Percentiles rank a stretch among this genome's conserved stretches.
These are phyloP conservation scores for Wickerhamomyces strasburgensis DNA, from an alignment of 805 yeast species.

Conservation along the genomic window DNA sequence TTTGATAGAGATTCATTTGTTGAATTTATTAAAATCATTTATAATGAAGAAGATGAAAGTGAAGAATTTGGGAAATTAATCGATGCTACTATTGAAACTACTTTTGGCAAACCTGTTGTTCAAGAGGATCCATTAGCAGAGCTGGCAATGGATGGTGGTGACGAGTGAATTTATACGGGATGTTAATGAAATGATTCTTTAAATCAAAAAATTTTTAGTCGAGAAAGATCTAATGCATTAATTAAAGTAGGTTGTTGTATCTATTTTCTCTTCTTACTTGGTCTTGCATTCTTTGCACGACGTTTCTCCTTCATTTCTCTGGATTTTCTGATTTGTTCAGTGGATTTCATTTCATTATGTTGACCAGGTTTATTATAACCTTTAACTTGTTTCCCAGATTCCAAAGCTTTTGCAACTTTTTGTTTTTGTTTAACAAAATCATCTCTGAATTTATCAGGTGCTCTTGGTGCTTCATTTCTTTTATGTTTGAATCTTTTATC, in stretches of 20 bases:
- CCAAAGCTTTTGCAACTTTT: constrained; percentile 76
- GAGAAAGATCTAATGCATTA: too few relatives aligned
- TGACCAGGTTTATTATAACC: constrained; percentile 40
- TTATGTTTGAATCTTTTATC: constrained; percentile 67
- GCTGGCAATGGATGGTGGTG: too few relatives aligned
- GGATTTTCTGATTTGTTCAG: constrained; percentile 74
- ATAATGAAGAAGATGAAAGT: constrained; percentile 18
- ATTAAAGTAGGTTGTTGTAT: too few relatives aligned
- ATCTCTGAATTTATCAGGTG: constrained; percentile 89
- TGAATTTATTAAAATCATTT: constrained; percentile 20
- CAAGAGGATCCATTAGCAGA: too few relatives aligned
- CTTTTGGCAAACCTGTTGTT: constrained; percentile 8
- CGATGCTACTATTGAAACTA: constrained; percentile 14
- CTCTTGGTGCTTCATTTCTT: constrained; percentile 70
- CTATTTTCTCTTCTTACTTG: constrained; percentile 40
- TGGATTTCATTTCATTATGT: constrained; percentile 53
- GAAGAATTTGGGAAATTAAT: constrained; percentile 14
- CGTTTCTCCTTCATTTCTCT: constrained; percentile 68
- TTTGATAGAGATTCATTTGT: constrained; percentile 23
- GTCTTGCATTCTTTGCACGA: constrained; percentile 83
- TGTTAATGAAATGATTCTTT: too few relatives aligned
- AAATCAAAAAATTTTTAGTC: too few relatives aligned
- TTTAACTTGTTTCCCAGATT: constrained; percentile 65
- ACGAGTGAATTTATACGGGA: too few relatives aligned
- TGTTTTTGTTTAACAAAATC: constrained; percentile 78